Evolutionary conservation across 192 early-diverging fungal genomes (phyloP).

Genomic region (Rhizoclosmatium globosum): DNA sequence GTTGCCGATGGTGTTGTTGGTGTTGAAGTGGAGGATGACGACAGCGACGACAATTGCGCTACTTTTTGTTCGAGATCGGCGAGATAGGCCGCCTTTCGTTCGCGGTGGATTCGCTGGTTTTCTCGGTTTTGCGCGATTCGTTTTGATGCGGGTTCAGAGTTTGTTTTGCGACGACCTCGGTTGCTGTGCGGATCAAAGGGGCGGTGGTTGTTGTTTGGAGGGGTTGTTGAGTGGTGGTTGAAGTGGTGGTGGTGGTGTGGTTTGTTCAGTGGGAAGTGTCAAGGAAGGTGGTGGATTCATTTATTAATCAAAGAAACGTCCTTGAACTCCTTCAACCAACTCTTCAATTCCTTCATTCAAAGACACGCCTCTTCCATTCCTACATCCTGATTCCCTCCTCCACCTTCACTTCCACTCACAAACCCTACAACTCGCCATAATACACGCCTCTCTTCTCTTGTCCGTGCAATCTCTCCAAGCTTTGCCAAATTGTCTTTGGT

Average conservation of each 20-base stretch:
- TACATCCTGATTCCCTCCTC: no score
- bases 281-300: no score
- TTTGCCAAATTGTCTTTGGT: no score
- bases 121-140: neutral
- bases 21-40: neutral
- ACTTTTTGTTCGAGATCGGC: neutral
- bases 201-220: neutral
- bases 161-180: conserved; percentile 3
- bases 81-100: neutral
- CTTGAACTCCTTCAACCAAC: neutral
- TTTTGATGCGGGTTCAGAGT: neutral
- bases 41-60: neutral
- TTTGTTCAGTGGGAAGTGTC: no score
- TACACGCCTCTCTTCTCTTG: no score
- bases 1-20: neutral
- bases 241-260: no score
- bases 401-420: no score
- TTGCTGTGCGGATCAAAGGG: neutral
- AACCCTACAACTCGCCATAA: no score
- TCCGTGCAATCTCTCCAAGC: no score
- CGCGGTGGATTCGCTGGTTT: neutral
- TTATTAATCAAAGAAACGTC: neutral
- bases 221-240: no score
- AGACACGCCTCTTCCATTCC: no score
- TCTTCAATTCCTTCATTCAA: neutral